Evolutionary conservation across 1,284 basidiomycete species (phyloP).

Genomic region (Volvariella volvacea): DNA sequence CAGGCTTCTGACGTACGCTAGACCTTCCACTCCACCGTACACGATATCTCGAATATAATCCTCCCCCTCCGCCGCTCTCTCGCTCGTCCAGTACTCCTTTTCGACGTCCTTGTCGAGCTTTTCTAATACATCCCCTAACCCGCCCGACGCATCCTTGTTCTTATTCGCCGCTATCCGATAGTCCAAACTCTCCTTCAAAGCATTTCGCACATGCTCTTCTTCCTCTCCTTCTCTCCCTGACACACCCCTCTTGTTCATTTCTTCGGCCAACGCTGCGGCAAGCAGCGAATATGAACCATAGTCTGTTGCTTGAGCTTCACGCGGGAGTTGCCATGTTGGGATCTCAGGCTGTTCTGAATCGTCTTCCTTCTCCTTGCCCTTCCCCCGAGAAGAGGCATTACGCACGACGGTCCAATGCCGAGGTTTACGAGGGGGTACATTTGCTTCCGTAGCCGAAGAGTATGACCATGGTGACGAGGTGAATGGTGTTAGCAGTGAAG

Average conservation of each 20-base stretch:
- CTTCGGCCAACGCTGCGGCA: conserved; percentile 38
- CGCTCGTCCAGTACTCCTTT: conserved; percentile 40
- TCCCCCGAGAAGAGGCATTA: conserved; percentile 33
- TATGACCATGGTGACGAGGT: conserved; percentile 17
- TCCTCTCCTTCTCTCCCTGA: conserved; percentile 22
- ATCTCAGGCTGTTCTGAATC: conserved; percentile 27
- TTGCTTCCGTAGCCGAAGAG: conserved; percentile 13
- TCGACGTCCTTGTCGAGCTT: conserved; percentile 11
- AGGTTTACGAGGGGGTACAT: conserved; percentile 15
- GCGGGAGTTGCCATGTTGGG: conserved; percentile 37
- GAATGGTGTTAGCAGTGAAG: conserved; percentile 10
- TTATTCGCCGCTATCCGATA: conserved; percentile 15
- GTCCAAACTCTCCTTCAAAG: conserved; percentile 29
- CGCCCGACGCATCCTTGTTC: background rate
- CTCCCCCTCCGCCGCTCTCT: conserved; percentile 46
- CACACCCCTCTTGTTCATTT: conserved; percentile 31
- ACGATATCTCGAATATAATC: conserved; percentile 61
- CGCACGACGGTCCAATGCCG: conserved; percentile 38
- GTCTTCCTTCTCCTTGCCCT: conserved; percentile 47
- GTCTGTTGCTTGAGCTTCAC: conserved; percentile 48
- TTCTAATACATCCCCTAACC: background rate
- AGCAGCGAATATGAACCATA: conserved; percentile 55
- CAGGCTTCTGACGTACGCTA: conserved; percentile 66
- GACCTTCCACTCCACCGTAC: conserved; percentile 67
- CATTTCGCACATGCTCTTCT: conserved; percentile 24